Base-by-base conservation (phyloP, 306 rosid species). In the Carpinus fangiana region DNA sequence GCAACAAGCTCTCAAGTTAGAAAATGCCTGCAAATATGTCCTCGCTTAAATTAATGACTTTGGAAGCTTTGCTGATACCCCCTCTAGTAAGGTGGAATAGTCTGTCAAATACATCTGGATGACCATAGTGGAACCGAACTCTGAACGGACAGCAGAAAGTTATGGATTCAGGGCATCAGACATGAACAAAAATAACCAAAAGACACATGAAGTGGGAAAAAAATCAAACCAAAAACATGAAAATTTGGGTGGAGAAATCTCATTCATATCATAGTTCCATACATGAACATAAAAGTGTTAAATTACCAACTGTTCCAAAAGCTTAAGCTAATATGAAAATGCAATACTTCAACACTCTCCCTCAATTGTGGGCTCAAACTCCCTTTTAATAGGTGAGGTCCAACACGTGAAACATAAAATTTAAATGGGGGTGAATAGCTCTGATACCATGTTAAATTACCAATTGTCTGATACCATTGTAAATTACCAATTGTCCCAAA, bases 51-150 rank as follows among this genome's bases (percentile, higher is more conserved):
- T 95, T 95, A 89, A 92, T 83, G 77, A 91, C 91, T 89, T 86
- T 86, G 50, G 98, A 95, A 84, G 98, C 98, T 88, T 95, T 95
- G 92, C 98, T 95, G 60, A 95, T 82, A 61, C 98, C 98, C 46
- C 98, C 98, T 92, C 98, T 91, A 73, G 98, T 88, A 80, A 95
- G 88, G 91, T 95, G 98, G 83, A 95, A 95, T 50, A 95, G 88
- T 78, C 98, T 86, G 69, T 94, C 97, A 73, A 94, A 94, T 34
- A 94, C 95, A 83, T 94, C 98, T n/a, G 98, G 98, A 77, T 94
- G 98, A 70, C 98, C 98, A 73, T 95, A 95, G 81, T 95, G 98
- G 93, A 95, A 95, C 78, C 98, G 89, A 77, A 92, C 98, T 79
- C 98, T 95, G 92, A 87, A 88, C 57, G 84, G 80, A 80, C 84